A percentile compares a stretch with the other conserved stretches of the same genome.
Evolutionary conservation across 75 land plant species (phyloP).

Genomic region (Cunninghamia lanceolata): DNA sequence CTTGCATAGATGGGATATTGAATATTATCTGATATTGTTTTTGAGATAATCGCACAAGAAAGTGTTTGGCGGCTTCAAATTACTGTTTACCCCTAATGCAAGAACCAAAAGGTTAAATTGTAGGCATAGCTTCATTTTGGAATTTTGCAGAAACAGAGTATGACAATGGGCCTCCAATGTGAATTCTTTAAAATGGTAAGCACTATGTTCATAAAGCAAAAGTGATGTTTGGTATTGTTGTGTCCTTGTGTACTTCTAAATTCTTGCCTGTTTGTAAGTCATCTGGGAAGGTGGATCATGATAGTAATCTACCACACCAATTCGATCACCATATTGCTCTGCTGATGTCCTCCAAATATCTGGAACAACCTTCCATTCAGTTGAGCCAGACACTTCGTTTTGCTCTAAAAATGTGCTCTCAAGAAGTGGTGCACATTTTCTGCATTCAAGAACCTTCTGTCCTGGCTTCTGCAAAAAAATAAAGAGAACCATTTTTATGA

Average conservation of each 20-base stretch:
- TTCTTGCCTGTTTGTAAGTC: slow-evolving; percentile 76
- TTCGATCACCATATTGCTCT: slow-evolving; percentile 63
- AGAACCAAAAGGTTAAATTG: neutral
- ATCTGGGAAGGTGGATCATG: slow-evolving; percentile 68
- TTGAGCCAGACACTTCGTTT: slow-evolving; percentile 13
- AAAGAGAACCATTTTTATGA: neutral
- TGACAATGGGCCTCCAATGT: neutral
- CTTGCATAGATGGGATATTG: neutral
- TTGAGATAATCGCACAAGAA: neutral
- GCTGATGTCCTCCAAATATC: slow-evolving; percentile 88
- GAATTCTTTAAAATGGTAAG: neutral
- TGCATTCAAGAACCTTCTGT: slow-evolving; percentile 14
- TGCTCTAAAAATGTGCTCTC: slow-evolving; percentile 34
- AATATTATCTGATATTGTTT: neutral
- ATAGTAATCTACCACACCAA: slow-evolving; percentile 80
- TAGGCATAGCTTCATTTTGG: neutral
- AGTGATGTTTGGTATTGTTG: neutral
- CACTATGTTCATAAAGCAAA: neutral
- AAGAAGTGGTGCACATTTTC: slow-evolving; percentile 54
- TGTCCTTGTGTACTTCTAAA: neutral
- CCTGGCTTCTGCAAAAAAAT: slow-evolving; percentile 4
- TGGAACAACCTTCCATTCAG: slow-evolving; percentile 77
- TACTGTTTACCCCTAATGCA: neutral
- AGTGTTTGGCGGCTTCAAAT: neutral
- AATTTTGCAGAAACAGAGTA: neutral